Percentiles rank a stretch among this genome's conserved stretches.
These are phyloP conservation scores for Didymella keratinophila DNA, from an alignment of 2,329 filamentous ascomycete species.

Conservation along the genomic window DNA sequence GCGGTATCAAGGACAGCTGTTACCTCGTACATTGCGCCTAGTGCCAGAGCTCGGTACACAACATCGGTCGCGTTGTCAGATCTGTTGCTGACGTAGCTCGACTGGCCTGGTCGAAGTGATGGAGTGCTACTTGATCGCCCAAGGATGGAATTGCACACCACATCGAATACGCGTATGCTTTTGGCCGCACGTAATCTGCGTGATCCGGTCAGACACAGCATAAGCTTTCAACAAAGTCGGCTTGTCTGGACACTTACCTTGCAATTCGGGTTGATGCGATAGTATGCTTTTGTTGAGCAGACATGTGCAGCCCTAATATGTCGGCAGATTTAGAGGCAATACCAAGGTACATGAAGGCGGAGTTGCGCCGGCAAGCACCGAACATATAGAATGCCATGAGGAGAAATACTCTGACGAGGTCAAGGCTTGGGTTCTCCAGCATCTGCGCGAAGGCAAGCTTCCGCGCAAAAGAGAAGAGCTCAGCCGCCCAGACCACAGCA, in stretches of 20 bases:
- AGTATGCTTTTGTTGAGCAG: slow-evolving; percentile 38
- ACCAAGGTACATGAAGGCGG: slow-evolving; percentile 70
- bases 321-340: slow-evolving; percentile 66
- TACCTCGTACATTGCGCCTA: slow-evolving; percentile 39
- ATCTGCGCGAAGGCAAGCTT: slow-evolving; percentile 59
- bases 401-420: slow-evolving; percentile 61
- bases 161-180: slow-evolving; percentile 58
- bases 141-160: slow-evolving; percentile 59
- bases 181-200: slow-evolving; percentile 55
- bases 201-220: neutral
- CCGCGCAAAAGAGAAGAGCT: slow-evolving; percentile 60
- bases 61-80: slow-evolving; percentile 3
- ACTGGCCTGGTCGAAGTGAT: slow-evolving; percentile 24
- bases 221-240: neutral
- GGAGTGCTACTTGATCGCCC: slow-evolving; percentile 53
- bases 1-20: slow-evolving; percentile 22
- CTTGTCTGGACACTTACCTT: slow-evolving; percentile 19
- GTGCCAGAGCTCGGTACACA: slow-evolving; percentile 20
- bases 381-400: slow-evolving; percentile 68
- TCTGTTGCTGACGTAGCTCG: slow-evolving; percentile 18
- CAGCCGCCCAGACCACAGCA: slow-evolving; percentile 32
- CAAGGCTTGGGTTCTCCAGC: slow-evolving; percentile 62
- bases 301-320: slow-evolving; percentile 55
- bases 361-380: slow-evolving; percentile 65
- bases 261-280: slow-evolving; percentile 13